These are phyloP conservation scores for Globisporangium parvum DNA, from an alignment of 352 stramenopile genomes.

Conservation along the genomic window DNA sequence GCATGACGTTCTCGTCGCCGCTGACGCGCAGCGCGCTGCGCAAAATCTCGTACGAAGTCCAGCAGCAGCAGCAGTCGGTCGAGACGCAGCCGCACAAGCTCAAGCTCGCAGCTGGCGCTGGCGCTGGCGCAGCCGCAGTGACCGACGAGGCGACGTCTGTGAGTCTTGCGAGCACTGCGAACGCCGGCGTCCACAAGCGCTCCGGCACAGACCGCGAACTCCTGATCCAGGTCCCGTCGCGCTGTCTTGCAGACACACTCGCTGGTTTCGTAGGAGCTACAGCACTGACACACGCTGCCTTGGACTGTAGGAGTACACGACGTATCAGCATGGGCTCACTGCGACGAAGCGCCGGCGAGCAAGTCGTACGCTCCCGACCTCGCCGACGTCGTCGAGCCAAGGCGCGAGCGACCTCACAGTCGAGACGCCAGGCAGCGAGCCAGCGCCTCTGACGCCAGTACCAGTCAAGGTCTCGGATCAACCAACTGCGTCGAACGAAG, in stretches of 20 bases:
- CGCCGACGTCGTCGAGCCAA: not conserved
- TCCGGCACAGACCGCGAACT: constrained; percentile 6
- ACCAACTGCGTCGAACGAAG: too few relatives aligned
- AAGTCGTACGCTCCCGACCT: constrained; percentile 2
- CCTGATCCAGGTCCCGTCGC: constrained; percentile 8
- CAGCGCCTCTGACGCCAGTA: too few relatives aligned
- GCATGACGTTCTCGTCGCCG: constrained; percentile 8
- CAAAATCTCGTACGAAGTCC: not conserved
- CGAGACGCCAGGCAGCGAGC: too few relatives aligned
- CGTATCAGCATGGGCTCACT: constrained; percentile 8
- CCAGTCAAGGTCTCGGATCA: too few relatives aligned
- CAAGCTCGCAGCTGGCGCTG: not conserved
- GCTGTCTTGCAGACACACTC: too few relatives aligned
- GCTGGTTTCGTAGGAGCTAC: too few relatives aligned
- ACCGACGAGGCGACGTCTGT: not conserved
- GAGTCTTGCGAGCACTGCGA: not conserved
- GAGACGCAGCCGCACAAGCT: constrained; percentile 2
- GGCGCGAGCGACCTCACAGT: not conserved
- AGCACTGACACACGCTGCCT: not conserved
- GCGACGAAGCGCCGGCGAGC: constrained; percentile 4
- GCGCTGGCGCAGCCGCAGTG: not conserved
- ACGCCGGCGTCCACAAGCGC: constrained; percentile 8
- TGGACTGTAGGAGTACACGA: constrained; percentile 8
- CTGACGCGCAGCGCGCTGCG: constrained; percentile 10
- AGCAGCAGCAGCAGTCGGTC: not conserved